These are phyloP conservation scores for Fusarium scirpi DNA, from an alignment of 2,329 filamentous ascomycete genomes.

Conservation along the genomic window DNA sequence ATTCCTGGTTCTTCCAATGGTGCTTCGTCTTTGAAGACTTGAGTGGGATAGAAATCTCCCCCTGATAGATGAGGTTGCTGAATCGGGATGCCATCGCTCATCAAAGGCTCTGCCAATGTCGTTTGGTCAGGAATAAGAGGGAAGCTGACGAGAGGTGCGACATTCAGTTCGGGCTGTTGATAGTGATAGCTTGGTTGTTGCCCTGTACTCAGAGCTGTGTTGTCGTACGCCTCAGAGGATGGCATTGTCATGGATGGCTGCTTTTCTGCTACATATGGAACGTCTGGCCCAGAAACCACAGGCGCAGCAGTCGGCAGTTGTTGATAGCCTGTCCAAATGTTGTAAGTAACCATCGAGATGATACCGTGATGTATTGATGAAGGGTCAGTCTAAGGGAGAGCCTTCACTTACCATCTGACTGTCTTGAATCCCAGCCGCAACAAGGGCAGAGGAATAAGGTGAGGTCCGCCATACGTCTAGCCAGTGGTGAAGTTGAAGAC, in stretches of 20 bases:
- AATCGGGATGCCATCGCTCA: constrained; percentile 20
- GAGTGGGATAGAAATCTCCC: constrained; percentile 38
- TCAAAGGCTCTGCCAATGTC: constrained; percentile 30
- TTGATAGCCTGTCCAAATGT: constrained; percentile 51
- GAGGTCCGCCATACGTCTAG: constrained; percentile 48
- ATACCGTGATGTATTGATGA: neutral
- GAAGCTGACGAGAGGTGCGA: constrained; percentile 40
- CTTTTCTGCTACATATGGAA: constrained; percentile 51
- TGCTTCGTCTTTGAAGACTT: constrained; percentile 40
- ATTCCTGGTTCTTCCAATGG: constrained; percentile 32
- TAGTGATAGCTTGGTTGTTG: constrained; percentile 33
- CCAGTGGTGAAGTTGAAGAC: constrained; percentile 44
- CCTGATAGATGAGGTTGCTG: constrained; percentile 35
- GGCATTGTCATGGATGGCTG: constrained; percentile 42
- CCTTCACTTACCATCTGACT: constrained; percentile 49
- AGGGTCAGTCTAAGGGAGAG: neutral
- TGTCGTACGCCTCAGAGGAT: constrained; percentile 35
- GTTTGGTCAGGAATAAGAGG: constrained; percentile 38
- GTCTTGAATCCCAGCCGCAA: constrained; percentile 48
- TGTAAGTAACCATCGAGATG: constrained; percentile 26
- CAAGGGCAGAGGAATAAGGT: constrained; percentile 49
- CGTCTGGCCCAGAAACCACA: constrained; percentile 47
- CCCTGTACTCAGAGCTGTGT: constrained; percentile 23
- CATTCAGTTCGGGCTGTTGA: constrained; percentile 34
- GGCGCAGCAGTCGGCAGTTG: constrained; percentile 45